Evolutionary conservation across 2,329 filamentous ascomycete species (phyloP), one percentile per base, ranked within the genome.

Genomic region (Dactylellina drechsleri): DNA sequence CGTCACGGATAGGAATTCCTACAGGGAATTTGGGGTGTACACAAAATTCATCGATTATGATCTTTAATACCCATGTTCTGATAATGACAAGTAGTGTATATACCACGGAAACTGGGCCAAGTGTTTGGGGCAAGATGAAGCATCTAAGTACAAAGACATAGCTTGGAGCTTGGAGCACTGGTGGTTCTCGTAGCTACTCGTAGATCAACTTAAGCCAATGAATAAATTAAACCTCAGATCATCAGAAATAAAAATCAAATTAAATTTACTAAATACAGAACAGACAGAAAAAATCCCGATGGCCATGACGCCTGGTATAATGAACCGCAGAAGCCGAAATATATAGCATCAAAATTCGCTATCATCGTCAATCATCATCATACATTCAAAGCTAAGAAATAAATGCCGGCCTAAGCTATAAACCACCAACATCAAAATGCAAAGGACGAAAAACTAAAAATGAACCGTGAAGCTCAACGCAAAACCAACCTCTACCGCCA

Each of bases 291-390:
- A 64, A 49, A 56, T 56, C 68, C 62, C 18, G 43, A 59, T 61
- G 41, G 31, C 68, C 62, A 56, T 49, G 70, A 74, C 70, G 70
- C 70, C 70, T 61, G 70, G 62, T 74, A 74, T 74, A 73, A 43
- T 36, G 52, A 67, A 53, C 58, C 57, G 57, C 57, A 52, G 50
- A 62, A 16, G 52, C 49, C 2, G 40, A 26, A 66, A 67, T n/a
- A 58, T 45, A 53, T 50, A 16, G 52, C 49, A 59, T 56, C 59
- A 18, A 47, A 58, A 65, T 26, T 26, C 68, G 47, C 40, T 50
- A 53, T 62, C 61, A 36, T 8, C 31, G 31, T 8, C 31, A 36
- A 36, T 36, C 31, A 36, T 36, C 31, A 66, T 73, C 68, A 73
- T 66, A 66, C 68, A 66, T 26, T 28, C 7, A 28, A 58, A 43